Percentiles rank a stretch among this genome's conserved stretches.
These are phyloP conservation scores for Neurospora sp. DNA, from an alignment of 495 filamentous ascomycete species.

Conservation along the genomic window DNA sequence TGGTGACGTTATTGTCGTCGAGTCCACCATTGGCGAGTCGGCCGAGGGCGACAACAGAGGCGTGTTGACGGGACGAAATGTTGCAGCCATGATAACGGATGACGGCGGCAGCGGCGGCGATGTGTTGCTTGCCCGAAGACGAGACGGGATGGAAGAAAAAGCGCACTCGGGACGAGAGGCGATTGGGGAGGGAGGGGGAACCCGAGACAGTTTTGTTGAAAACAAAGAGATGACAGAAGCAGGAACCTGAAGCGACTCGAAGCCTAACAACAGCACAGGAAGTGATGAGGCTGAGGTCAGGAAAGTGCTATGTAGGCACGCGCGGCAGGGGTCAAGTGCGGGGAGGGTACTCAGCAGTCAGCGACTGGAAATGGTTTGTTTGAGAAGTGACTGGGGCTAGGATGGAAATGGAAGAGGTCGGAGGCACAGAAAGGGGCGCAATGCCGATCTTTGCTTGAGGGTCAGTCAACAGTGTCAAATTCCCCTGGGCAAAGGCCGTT, in stretches of 20 bases:
- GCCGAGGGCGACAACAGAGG: constrained; percentile 47
- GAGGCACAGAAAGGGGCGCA: constrained; percentile 10
- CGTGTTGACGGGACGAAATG: constrained; percentile 72
- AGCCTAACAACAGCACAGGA: not conserved
- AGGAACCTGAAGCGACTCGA: not conserved
- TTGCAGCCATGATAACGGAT: constrained; percentile 31
- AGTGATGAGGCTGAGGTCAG: constrained; percentile 26
- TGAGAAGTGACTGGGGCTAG: constrained; percentile 15
- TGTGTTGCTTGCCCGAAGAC: not conserved
- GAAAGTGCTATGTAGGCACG: constrained; percentile 7
- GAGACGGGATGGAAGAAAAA: constrained; percentile 10
- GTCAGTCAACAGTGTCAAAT: not conserved
- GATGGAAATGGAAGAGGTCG: constrained; percentile 14
- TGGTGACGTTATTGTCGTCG: constrained; percentile 52
- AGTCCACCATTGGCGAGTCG: constrained; percentile 26
- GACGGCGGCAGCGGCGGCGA: not conserved
- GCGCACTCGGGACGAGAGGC: constrained; percentile 5
- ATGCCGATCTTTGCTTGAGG: not conserved
- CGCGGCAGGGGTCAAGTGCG: constrained; percentile 25
- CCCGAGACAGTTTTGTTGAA: not conserved
- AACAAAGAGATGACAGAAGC: not conserved
- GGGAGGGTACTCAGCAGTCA: constrained; percentile 7
- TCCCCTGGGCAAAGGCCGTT: not conserved
- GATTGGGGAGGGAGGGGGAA: not conserved
- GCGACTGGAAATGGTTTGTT: constrained; percentile 9